Evolutionary conservation across 352 stramenopile species (phyloP).

Genomic region (Globisporangium emineosum): DNA sequence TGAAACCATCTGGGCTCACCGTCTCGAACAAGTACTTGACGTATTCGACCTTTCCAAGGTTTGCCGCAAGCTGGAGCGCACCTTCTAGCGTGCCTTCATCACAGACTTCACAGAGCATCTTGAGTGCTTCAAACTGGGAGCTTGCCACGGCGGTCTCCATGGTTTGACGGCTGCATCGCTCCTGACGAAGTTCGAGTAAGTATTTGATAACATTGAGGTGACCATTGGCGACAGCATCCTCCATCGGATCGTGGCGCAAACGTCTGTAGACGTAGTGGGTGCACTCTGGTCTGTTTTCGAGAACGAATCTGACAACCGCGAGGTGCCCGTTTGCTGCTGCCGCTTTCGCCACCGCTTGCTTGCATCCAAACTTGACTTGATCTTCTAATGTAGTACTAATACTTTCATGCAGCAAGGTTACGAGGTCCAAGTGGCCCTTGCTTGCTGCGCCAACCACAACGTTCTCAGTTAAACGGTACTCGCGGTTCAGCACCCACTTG

Average conservation of each 20-base stretch:
- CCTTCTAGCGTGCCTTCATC: background rate
- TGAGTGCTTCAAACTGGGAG: background rate
- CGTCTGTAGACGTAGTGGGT: background rate
- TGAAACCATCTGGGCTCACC: background rate
- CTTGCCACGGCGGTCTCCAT: background rate
- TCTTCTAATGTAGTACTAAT: too few relatives aligned
- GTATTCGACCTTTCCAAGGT: background rate
- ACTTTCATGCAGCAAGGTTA: conserved; percentile 28
- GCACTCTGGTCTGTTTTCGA: background rate
- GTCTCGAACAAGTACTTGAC: background rate
- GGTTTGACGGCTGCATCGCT: background rate
- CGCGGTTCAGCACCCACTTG: background rate
- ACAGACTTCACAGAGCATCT: background rate
- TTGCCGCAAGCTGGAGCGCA: background rate
- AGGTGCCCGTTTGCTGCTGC: background rate
- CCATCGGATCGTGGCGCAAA: background rate
- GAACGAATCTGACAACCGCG: background rate
- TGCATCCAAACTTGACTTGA: background rate
- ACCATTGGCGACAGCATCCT: background rate
- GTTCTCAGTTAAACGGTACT: background rate
- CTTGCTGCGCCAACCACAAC: background rate
- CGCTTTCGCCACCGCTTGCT: conserved; percentile 11
- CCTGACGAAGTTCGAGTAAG: conserved; percentile 7
- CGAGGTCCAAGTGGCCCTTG: conserved; percentile 25
- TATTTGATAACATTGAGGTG: conserved; percentile 16